Percentiles rank a stretch among this genome's conserved stretches.
Evolutionary conservation across 2,329 filamentous ascomycete genomes (phyloP).

Genomic region (Neonectria faginata): DNA sequence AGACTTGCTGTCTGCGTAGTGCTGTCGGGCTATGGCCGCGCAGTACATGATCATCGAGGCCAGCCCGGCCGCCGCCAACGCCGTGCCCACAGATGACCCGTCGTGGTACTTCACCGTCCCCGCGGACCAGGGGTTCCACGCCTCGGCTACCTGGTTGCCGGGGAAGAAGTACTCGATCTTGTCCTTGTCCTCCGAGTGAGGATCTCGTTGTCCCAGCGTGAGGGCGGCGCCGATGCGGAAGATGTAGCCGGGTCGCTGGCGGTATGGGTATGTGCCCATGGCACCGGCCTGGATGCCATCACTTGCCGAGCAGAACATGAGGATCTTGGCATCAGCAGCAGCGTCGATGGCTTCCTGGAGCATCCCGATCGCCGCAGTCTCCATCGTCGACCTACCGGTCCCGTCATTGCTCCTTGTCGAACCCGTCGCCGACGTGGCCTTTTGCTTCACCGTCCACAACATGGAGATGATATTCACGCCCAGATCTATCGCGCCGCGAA

Average conservation of each 20-base stretch:
- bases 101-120: constrained; percentile 1
- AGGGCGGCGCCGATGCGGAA: constrained; percentile 47
- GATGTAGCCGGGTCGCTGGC: constrained; percentile 20
- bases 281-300: constrained; percentile 44
- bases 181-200: neutral
- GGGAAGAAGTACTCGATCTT: constrained; percentile 49
- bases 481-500: constrained; percentile 45
- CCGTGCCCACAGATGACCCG: constrained; percentile 48
- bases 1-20: neutral
- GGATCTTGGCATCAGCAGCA: constrained; percentile 46
- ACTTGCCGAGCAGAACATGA: constrained; percentile 54
- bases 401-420: neutral
- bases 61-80: constrained; percentile 46
- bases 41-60: constrained; percentile 49
- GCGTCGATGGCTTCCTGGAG: constrained; percentile 45
- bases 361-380: constrained; percentile 32
- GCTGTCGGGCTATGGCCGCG: constrained; percentile 2
- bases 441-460: constrained; percentile 47
- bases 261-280: neutral
- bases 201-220: constrained; percentile 36
- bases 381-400: neutral
- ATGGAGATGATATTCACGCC: constrained; percentile 53
- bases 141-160: constrained; percentile 41
- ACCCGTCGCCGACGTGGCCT: neutral
- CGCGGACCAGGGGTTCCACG: neutral